Evolutionary conservation across 176 grass and related monocot species (phyloP).

Genomic region (Phyllostachys edulis): DNA sequence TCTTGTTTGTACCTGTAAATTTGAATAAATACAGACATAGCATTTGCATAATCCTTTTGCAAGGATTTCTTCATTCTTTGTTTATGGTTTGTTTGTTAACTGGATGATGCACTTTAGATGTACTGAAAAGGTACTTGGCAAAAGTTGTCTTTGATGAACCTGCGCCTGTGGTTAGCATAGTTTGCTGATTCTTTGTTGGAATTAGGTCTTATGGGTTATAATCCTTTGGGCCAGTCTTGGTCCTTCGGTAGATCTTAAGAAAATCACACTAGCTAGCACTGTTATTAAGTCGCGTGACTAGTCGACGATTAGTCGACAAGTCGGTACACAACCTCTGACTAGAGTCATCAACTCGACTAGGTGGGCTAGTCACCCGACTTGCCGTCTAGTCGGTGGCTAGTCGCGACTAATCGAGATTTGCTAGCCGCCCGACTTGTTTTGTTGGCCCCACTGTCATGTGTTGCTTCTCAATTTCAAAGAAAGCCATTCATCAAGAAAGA

Average conservation of each 20-base stretch:
- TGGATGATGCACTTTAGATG: background rate
- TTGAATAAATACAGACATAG: conserved; percentile 21
- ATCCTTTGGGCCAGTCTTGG: background rate
- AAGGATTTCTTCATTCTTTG: background rate
- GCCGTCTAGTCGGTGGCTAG: too few relatives aligned
- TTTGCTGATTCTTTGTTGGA: background rate
- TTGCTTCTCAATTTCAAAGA: too few relatives aligned
- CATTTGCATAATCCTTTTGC: conserved; percentile 5
- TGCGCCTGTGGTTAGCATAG: background rate
- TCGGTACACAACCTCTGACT: too few relatives aligned
- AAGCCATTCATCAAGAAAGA: too few relatives aligned
- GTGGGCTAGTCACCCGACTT: too few relatives aligned
- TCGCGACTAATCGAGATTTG: too few relatives aligned
- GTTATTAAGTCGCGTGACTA: too few relatives aligned
- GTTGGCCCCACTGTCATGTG: too few relatives aligned
- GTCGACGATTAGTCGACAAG: too few relatives aligned
- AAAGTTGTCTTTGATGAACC: conserved; percentile 9
- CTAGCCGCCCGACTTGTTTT: too few relatives aligned
- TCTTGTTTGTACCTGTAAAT: conserved; percentile 11
- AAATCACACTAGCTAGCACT: background rate
- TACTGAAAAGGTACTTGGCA: background rate
- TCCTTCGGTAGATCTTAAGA: background rate
- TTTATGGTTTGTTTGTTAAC: background rate
- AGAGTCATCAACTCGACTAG: too few relatives aligned
- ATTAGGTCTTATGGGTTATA: conserved; percentile 15